Conservation (phyloP, 2,329 filamentous ascomycete species). For the Fusarium liriodendri region DNA sequence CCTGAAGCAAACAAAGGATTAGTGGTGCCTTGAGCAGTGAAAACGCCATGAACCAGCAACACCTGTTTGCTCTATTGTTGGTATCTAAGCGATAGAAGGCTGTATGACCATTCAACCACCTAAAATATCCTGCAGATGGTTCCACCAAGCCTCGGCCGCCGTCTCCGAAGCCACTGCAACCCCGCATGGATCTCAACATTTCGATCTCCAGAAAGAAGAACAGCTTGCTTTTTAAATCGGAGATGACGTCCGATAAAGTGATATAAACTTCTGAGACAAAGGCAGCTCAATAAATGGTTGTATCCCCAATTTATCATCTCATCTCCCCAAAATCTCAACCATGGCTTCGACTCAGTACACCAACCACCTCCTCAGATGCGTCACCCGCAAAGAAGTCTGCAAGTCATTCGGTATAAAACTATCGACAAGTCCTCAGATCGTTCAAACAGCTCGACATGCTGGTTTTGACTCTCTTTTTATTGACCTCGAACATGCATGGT, state of each 20-base stretch:
- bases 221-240: background rate
- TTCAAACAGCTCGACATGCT: slow-evolving; percentile 6
- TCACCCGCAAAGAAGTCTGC: slow-evolving; percentile 11
- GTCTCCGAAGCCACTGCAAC: background rate
- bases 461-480: slow-evolving; percentile 44
- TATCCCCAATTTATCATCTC: background rate
- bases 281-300: background rate
- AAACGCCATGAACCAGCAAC: no score
- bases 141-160: background rate
- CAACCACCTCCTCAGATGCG: slow-evolving; percentile 5
- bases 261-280: background rate
- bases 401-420: slow-evolving; percentile 17
- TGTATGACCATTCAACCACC: background rate
- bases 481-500: slow-evolving; percentile 49
- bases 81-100: background rate
- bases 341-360: background rate
- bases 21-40: no score
- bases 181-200: background rate
- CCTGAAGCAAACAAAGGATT: no score
- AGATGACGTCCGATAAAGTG: background rate
- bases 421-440: slow-evolving; percentile 3
- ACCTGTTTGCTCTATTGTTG: no score
- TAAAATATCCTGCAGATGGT: background rate
- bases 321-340: background rate
- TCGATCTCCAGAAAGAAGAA: background rate